Percentiles rank a stretch among this genome's conserved stretches.
These are phyloP conservation scores for Luvunga scandens DNA, from an alignment of 345 rosid species.

Conservation along the genomic window DNA sequence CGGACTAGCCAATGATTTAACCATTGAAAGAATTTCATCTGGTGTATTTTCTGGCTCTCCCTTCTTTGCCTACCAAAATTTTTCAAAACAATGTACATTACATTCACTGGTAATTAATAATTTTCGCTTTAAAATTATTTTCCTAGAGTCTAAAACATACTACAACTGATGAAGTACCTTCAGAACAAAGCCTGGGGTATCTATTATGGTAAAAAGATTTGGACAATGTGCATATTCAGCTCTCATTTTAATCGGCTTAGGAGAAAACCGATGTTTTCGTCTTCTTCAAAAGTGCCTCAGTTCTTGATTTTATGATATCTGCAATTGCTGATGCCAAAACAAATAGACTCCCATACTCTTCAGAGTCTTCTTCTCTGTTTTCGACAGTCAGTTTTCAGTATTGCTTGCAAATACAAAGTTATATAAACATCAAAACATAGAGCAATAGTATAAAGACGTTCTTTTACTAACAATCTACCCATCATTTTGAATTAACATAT, in stretches of 20 bases:
- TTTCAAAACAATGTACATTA: not conserved
- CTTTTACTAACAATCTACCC: not conserved
- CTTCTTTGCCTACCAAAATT: conserved; percentile 68
- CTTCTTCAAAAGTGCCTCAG: conserved; percentile 66
- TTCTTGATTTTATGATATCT: conserved; percentile 76
- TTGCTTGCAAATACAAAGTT: not conserved
- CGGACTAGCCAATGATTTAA: conserved; percentile 87
- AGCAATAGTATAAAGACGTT: not conserved
- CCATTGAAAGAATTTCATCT: conserved; percentile 90
- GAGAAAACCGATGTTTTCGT: conserved; percentile 81
- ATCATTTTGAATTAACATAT: not conserved
- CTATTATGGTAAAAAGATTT: conserved; percentile 88
- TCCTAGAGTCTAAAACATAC: not conserved
- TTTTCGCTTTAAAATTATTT: not conserved
- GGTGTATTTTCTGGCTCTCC: conserved; percentile 98
- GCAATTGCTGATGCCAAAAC: conserved; percentile 70
- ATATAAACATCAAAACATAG: not conserved
- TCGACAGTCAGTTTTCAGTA: conserved; percentile 8
- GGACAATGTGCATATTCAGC: conserved; percentile 98
- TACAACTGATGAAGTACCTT: conserved; percentile 43
- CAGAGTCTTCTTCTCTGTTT: conserved; percentile 87
- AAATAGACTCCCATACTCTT: conserved; percentile 80
- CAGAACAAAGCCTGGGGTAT: conserved; percentile 97
- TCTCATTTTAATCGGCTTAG: conserved; percentile 95
- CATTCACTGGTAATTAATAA: not conserved